phyloP scores from a whole-genome alignment of 2,329 filamentous ascomycete genomes.

The Trichoderma endophyticum region DNA sequence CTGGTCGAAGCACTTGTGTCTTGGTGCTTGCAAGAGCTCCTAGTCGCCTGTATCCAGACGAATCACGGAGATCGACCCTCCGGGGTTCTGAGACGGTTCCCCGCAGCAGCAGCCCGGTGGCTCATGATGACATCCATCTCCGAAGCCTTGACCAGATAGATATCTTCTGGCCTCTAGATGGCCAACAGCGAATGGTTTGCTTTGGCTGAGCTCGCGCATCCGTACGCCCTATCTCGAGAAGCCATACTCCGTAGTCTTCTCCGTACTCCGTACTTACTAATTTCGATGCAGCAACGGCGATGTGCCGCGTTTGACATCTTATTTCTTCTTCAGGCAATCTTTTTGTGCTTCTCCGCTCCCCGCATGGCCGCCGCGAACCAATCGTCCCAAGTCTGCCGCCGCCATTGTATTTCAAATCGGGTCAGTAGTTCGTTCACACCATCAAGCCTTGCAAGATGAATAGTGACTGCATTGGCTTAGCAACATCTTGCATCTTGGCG shows the following conservation, averaged over 20 bases:
- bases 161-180: not conserved
- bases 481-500: not conserved
- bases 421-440: not conserved
- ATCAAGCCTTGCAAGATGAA: not conserved
- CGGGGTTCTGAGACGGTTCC: not conserved
- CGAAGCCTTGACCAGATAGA: not conserved
- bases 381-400: not conserved
- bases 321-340: not conserved
- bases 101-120: conserved; percentile 17
- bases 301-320: not conserved
- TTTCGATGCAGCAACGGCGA: not conserved
- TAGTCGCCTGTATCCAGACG: not conserved
- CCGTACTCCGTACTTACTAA: not conserved
- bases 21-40: not conserved
- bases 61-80: conserved; percentile 2
- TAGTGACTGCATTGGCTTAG: not conserved
- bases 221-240: not conserved
- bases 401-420: not conserved
- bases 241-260: not conserved
- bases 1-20: not conserved
- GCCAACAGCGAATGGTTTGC: not conserved
- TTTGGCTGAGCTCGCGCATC: not conserved
- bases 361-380: not conserved
- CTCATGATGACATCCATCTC: conserved; percentile 23
- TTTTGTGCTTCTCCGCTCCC: not conserved